Evolutionary conservation across 139 green algal genomes (phyloP).

Genomic region (Picochlorum costavermella): DNA sequence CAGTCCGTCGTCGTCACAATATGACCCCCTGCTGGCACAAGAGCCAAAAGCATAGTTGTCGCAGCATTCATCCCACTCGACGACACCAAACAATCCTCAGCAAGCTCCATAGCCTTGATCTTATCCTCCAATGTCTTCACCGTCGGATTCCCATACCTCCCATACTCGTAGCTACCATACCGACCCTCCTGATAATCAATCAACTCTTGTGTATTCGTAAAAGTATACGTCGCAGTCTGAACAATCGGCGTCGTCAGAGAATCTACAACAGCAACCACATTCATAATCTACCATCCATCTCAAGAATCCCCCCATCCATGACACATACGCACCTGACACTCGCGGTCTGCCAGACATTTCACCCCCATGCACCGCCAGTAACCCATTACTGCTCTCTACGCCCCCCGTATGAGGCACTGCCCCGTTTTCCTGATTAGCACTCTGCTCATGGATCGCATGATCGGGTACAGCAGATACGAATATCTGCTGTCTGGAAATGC

Average conservation of each 20-base stretch:
- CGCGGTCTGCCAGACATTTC: conserved; percentile 73
- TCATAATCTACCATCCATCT: too few species aligned
- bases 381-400: conserved; percentile 9
- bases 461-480: neutral
- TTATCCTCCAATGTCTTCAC: conserved; percentile 82
- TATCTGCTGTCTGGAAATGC: conserved; percentile 1
- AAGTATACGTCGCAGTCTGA: conserved; percentile 93
- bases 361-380: conserved; percentile 57
- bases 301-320: neutral
- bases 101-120: conserved; percentile 89
- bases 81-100: conserved; percentile 91
- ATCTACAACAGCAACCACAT: conserved; percentile 38
- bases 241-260: conserved; percentile 95
- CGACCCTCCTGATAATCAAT: conserved; percentile 95
- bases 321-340: conserved; percentile 34
- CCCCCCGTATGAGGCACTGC: neutral
- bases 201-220: conserved; percentile 79
- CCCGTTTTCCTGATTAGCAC: neutral
- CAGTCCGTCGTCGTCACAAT: conserved; percentile 99
- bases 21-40: conserved; percentile 90
- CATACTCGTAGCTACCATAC: conserved; percentile 82
- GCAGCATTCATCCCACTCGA: conserved; percentile 91
- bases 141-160: conserved; percentile 97
- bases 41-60: conserved; percentile 98
- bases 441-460: neutral